Evolutionary conservation across 345 rosid species (phyloP), one percentile per base, ranked within the genome.

Genomic region (Kandelia obovata): DNA sequence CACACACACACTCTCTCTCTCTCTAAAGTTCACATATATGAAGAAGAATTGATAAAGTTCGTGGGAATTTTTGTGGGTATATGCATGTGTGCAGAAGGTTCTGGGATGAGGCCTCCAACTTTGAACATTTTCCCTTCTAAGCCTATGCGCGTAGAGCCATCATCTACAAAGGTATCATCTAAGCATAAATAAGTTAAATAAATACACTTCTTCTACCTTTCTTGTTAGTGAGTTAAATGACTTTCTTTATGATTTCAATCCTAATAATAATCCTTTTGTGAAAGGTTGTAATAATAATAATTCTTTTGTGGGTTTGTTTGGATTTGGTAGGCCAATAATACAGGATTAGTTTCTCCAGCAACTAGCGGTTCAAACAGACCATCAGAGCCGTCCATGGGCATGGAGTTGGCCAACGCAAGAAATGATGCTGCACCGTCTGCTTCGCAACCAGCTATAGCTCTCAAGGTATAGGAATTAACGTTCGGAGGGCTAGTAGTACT

Each of bases 41-140:
- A 15, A 65, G 25, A 46, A 37, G 62, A 39, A 61, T 62, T 66
- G 13, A 43, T 43, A 43, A 43, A 43, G 61, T 7, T 32, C 61
- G 43, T 62, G 39, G 60, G 68, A 63, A 62, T 78, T 60, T 72
- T 16, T 83, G 11, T 75, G 47, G 15, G 17, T 43, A 55, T 25
- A 27, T 25, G 4, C 57, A 13, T 65, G 7, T 27, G 4, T 64
- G 84, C 95, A 90, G 93, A 87, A 67, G 82, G 65, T 25, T 56
- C 30, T 16, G 59, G 59, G 30, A 90, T 90, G 94, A 89, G 95
- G 72, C 99, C 97, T 77, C 96, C 98, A 66, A 96, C 96, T 72
- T 84, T 92, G 56, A 92, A 90, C 85, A 96, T 96, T 75, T 96
- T 96, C 78, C 99, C 99, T 30, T 92, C 99, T 57, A 94, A 90